Evolutionary conservation across 192 early-diverging fungal species (phyloP).

Genomic region (Pilaira anomala): DNA sequence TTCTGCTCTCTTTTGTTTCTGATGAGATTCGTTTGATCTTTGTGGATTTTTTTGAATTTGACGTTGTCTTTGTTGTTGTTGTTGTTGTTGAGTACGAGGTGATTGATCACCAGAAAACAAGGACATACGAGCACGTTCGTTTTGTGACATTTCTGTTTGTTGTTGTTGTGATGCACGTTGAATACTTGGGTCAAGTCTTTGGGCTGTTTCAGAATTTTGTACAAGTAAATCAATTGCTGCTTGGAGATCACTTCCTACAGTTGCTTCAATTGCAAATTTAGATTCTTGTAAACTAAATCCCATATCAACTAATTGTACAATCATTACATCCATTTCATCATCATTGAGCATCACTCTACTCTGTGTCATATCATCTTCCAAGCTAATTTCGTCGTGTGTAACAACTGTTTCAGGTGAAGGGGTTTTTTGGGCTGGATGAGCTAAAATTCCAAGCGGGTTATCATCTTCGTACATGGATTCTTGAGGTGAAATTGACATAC

Average conservation of each 20-base stretch:
- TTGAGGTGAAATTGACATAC: neutral
- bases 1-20: neutral
- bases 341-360: neutral
- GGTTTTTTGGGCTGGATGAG: constrained; percentile 7
- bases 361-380: no score
- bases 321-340: constrained; percentile 37
- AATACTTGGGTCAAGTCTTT: neutral
- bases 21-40: neutral
- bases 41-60: neutral
- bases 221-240: constrained; percentile 52
- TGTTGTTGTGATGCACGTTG: neutral
- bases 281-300: constrained; percentile 73
- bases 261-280: constrained; percentile 63
- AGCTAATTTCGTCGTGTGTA: neutral
- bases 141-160: neutral
- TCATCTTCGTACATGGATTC: constrained; percentile 11
- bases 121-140: constrained; percentile 4
- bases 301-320: constrained; percentile 77
- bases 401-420: neutral
- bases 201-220: constrained; percentile 20
- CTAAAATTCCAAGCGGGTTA: constrained; percentile 35
- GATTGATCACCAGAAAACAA: constrained; percentile 12
- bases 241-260: constrained; percentile 57
- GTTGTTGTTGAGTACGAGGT: neutral
- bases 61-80: neutral